Base-by-base conservation (phyloP, 306 rosid genomes). In the Quercus suber region DNA sequence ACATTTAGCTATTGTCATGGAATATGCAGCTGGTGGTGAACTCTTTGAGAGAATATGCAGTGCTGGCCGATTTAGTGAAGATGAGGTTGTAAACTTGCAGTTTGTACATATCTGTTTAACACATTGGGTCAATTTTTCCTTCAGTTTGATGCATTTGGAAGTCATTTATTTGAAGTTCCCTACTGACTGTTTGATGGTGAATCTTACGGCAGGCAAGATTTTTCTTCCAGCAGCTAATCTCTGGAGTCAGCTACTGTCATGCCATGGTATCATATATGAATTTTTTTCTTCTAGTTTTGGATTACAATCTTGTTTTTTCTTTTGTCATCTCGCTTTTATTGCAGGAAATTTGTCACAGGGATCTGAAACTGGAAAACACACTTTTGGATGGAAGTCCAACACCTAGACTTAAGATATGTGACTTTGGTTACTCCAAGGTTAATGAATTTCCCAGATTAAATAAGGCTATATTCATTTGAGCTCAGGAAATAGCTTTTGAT, bases 361-460 rank as follows among this genome's bases (percentile, higher is more conserved):
- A 95, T 89, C 86, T 95, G 84, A 95, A 95, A 80, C 80, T 95
- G 87, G 98, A 95, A 76, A 95, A 95, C 87, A 89, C 92, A 6
- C 94, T 95, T 69, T 84, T 93, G 86, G 99, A 95, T 35, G 98
- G 93, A 78, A 89, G 87, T 89, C 93, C 96, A 55, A 78, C 87
- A 8, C 99, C 99, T 10, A 84, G 87, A 53, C 94, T 95, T 58
- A 95, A 95, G 85, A 95, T 95, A 17, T 93, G 98, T 17, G 99
- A 95, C 81, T 95, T 95, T 15, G 99, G 99, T 51, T 91, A 90
- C 87, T 95, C 99, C 79, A 95, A 95, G 99, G 98, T 93, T 68
- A 56, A 58, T 61, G 45, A 70, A 28, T 78, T 56, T 78, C 73
- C 59, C 63, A 41, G 49, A 21, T 53, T 7, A 73, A 81, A 77